Conservation (phyloP, 768 basidiomycete species). For the Mycena haematopus region DNA sequence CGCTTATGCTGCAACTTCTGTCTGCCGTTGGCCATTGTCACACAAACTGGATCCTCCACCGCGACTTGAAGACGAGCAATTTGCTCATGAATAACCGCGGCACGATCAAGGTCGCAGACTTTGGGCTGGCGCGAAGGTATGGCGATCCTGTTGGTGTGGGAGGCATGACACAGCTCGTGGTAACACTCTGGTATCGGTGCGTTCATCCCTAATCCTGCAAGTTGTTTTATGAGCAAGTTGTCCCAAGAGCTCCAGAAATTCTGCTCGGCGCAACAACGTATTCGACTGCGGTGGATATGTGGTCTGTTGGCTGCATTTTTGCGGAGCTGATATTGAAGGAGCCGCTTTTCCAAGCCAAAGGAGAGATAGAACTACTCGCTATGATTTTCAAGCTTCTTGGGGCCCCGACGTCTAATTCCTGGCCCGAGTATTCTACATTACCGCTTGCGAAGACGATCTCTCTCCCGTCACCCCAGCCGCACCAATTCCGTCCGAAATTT, state of each 20-base stretch:
- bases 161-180: constrained; percentile 98
- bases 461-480: constrained; percentile 75
- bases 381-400: constrained; percentile 97
- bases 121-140: constrained; percentile 93
- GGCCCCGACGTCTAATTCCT: constrained; percentile 83
- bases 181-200: constrained; percentile 98
- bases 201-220: constrained; percentile 28
- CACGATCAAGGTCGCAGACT: constrained; percentile 98
- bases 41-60: constrained; percentile 96
- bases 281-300: constrained; percentile 95
- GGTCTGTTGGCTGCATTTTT: constrained; percentile 99
- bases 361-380: constrained; percentile 88
- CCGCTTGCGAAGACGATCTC: constrained; percentile 84
- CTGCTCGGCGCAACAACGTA: constrained; percentile 92
- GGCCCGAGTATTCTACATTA: constrained; percentile 84
- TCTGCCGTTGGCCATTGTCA: constrained; percentile 95
- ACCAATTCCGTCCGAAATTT: constrained; percentile 85
- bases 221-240: constrained; percentile 27
- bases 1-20: constrained; percentile 89
- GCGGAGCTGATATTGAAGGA: constrained; percentile 95
- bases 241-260: constrained; percentile 88
- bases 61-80: constrained; percentile 97
- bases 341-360: constrained; percentile 97
- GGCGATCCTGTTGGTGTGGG: constrained; percentile 96
- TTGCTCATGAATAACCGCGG: constrained; percentile 99